These are phyloP conservation scores for Claviceps citrina DNA, from an alignment of 2,329 filamentous ascomycete species.

Conservation along the genomic window DNA sequence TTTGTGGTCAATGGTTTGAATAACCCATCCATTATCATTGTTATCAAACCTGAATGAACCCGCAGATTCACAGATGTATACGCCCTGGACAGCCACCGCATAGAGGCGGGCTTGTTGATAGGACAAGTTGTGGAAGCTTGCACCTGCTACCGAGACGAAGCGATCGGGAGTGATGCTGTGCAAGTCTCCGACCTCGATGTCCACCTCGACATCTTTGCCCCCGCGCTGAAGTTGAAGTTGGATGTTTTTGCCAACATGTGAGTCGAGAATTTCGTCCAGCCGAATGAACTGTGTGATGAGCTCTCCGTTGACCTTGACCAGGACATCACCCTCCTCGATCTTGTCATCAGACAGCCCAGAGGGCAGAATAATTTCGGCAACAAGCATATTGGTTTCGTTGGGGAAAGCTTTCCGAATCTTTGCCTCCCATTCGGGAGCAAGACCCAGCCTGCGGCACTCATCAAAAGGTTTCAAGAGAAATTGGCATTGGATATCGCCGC, in stretches of 20 bases:
- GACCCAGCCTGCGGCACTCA: slow-evolving; percentile 77
- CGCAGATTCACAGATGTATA: slow-evolving; percentile 87
- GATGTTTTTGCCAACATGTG: slow-evolving; percentile 65
- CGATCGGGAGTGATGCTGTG: slow-evolving; percentile 91
- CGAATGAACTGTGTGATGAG: slow-evolving; percentile 85
- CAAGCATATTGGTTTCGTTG: slow-evolving; percentile 89
- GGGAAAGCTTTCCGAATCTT: slow-evolving; percentile 71
- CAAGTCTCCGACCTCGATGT: slow-evolving; percentile 73
- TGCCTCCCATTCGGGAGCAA: slow-evolving; percentile 75
- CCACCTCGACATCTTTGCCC: slow-evolving; percentile 71
- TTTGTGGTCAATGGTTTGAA: slow-evolving; percentile 84
- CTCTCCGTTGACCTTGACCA: slow-evolving; percentile 86
- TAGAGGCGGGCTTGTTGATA: slow-evolving; percentile 97
- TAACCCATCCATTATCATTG: slow-evolving; percentile 80
- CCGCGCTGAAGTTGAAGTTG: slow-evolving; percentile 75
- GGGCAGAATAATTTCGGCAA: slow-evolving; percentile 86
- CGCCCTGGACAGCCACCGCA: slow-evolving; percentile 78
- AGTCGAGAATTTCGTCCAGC: slow-evolving; percentile 82
- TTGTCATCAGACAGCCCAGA: slow-evolving; percentile 76
- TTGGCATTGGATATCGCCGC: slow-evolving; percentile 95
- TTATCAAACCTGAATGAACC: slow-evolving; percentile 92
- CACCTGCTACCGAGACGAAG: slow-evolving; percentile 86
- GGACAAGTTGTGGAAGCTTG: slow-evolving; percentile 87
- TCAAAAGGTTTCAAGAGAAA: slow-evolving; percentile 96
- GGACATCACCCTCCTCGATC: slow-evolving; percentile 84